A percentile compares a stretch with the other conserved stretches of the same genome.
These are phyloP conservation scores for Suillus americanus DNA, from an alignment of 768 basidiomycete species.

Conservation along the genomic window DNA sequence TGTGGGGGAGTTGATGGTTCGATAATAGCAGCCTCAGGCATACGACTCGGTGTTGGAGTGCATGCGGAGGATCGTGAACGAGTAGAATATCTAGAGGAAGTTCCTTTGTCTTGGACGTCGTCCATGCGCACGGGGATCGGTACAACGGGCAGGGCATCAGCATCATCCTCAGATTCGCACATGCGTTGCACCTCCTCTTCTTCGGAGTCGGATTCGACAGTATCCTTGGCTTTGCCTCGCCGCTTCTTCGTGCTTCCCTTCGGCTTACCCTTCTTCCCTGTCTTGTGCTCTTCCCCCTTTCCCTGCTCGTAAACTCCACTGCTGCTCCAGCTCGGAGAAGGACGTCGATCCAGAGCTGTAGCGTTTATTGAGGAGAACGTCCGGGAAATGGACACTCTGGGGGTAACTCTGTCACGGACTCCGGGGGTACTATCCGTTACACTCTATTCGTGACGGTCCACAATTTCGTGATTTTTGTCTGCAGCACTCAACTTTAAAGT, in stretches of 20 bases:
- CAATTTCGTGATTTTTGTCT: too few relatives aligned
- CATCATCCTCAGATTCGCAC: slow-evolving; percentile 30
- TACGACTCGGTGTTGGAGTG: not conserved
- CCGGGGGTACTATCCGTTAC: too few relatives aligned
- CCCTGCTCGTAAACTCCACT: slow-evolving; percentile 58
- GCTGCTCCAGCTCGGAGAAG: slow-evolving; percentile 58
- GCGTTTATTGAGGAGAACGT: too few relatives aligned
- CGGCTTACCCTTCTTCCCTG: slow-evolving; percentile 20
- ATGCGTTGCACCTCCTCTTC: slow-evolving; percentile 11
- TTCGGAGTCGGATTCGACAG: slow-evolving; percentile 8
- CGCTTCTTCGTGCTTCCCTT: slow-evolving; percentile 28
- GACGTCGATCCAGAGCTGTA: slow-evolving; percentile 65
- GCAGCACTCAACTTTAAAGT: too few relatives aligned
- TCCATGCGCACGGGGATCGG: not conserved
- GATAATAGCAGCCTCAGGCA: not conserved
- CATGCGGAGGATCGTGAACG: not conserved
- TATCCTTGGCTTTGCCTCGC: slow-evolving; percentile 20
- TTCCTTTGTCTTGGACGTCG: not conserved
- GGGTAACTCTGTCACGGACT: too few relatives aligned
- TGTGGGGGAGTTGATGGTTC: slow-evolving; percentile 2
- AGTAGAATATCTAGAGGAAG: not conserved
- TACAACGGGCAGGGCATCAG: slow-evolving; percentile 20
- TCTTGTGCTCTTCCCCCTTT: slow-evolving; percentile 7
- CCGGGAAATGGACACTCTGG: too few relatives aligned
- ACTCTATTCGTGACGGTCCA: too few relatives aligned